Evolutionary conservation across 2,329 filamentous ascomycete species (phyloP).

Genomic region (Exophiala alcalophila): DNA sequence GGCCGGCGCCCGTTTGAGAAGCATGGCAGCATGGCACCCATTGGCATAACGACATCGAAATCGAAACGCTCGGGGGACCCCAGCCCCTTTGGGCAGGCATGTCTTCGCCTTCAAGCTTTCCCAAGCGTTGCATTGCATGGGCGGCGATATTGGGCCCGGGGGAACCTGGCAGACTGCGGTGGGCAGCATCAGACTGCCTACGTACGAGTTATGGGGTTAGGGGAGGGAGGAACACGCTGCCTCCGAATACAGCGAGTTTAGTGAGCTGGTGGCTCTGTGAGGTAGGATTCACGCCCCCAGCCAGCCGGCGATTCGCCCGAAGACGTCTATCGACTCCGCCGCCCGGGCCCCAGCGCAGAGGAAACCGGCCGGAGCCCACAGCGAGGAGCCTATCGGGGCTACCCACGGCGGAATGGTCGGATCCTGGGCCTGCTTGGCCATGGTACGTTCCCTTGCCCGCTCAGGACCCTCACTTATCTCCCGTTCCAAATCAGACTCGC

Average conservation of each 20-base stretch:
- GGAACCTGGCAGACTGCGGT: no score
- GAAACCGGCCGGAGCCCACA: slow-evolving; percentile 3
- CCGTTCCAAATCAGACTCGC: slow-evolving; percentile 11
- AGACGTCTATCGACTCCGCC: slow-evolving; percentile 4
- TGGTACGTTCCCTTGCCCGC: not conserved
- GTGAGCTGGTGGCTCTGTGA: slow-evolving; percentile 13
- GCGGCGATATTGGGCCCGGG: slow-evolving; percentile 2
- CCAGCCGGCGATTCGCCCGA: slow-evolving; percentile 1
- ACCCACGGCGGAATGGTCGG: slow-evolving; percentile 18
- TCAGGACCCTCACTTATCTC: not conserved
- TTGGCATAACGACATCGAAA: no score
- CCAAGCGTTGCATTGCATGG: slow-evolving; percentile 17
- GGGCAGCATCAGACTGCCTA: slow-evolving; percentile 2
- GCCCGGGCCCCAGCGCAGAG: slow-evolving; percentile 7
- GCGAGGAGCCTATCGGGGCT: slow-evolving; percentile 9
- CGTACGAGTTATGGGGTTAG: not conserved
- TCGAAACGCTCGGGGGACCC: no score
- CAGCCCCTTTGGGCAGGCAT: no score
- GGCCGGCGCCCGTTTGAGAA: no score
- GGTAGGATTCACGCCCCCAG: slow-evolving; percentile 19
- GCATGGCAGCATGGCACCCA: no score
- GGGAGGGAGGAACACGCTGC: no score
- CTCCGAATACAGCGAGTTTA: slow-evolving; percentile 1
- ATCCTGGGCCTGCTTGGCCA: slow-evolving; percentile 9
- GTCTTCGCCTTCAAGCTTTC: no score